Evolutionary conservation across 2,329 filamentous ascomycete genomes (phyloP).

Genomic region (Malbranchea zuffiana): DNA sequence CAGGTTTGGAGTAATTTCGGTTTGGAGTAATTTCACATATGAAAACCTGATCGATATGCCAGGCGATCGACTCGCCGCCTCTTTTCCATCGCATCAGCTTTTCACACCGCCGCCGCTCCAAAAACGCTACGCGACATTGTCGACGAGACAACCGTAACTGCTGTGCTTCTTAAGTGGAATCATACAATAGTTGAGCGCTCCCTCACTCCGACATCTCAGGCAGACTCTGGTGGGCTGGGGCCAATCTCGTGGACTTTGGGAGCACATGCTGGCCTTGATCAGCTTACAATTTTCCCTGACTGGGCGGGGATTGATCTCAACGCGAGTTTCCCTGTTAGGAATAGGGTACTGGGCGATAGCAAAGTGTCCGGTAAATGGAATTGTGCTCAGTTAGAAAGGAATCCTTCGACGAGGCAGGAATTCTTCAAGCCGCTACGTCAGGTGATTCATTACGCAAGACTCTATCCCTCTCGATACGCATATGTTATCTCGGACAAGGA

Average conservation of each 20-base stretch:
- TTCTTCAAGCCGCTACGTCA: conserved; percentile 7
- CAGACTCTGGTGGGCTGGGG: neutral
- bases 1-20: conserved; percentile 6
- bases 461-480: conserved; percentile 6
- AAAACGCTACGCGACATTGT: neutral
- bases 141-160: conserved; percentile 5
- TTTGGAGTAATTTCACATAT: conserved; percentile 6
- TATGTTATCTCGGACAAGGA: conserved; percentile 8
- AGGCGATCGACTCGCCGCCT: neutral
- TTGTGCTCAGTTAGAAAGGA: neutral
- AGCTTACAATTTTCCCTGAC: conserved; percentile 2
- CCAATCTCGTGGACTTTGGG: conserved; percentile 3
- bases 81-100: conserved; percentile 2
- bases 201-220: neutral
- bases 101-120: conserved; percentile 1
- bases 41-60: conserved; percentile 7
- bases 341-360: conserved; percentile 6
- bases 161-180: conserved; percentile 6
- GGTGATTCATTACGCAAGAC: conserved; percentile 6
- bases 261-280: neutral
- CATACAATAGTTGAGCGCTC: conserved; percentile 7
- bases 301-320: conserved; percentile 8
- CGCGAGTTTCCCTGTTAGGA: neutral
- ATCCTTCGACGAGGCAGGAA: neutral
- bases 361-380: conserved; percentile 8